Percentiles rank a stretch among this genome's conserved stretches.
Evolutionary conservation across 176 grass and related monocot genomes (phyloP).

Genomic region (Thalia dealbata): DNA sequence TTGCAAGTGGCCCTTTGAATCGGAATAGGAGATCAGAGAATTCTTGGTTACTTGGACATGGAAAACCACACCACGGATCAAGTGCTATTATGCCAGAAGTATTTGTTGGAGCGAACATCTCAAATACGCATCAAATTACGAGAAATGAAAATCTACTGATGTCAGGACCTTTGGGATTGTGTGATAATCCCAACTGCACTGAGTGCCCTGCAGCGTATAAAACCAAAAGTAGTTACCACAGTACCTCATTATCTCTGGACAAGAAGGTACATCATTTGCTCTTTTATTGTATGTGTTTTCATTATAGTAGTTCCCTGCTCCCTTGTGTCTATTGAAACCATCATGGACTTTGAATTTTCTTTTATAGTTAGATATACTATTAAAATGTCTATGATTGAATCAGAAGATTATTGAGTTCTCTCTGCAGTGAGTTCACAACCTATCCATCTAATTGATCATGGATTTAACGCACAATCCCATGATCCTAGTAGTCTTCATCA

Average conservation of each 20-base stretch:
- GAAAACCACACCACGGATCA: constrained; percentile 33
- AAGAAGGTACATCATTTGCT: constrained; percentile 36
- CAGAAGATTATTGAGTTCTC: too few relatives aligned
- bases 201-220: constrained; percentile 79
- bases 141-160: constrained; percentile 80
- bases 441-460: too few relatives aligned
- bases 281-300: not conserved
- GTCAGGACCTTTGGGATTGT: constrained; percentile 83
- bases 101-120: constrained; percentile 31
- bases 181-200: constrained; percentile 77
- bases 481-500: too few relatives aligned
- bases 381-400: too few relatives aligned
- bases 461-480: too few relatives aligned
- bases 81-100: constrained; percentile 50
- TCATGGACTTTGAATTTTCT: too few relatives aligned
- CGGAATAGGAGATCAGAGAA: constrained; percentile 37
- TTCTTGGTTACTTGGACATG: constrained; percentile 21
- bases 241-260: constrained; percentile 37
- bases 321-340: too few relatives aligned
- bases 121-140: constrained; percentile 21
- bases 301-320: too few relatives aligned
- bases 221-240: constrained; percentile 47
- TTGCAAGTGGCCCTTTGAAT: constrained; percentile 24
- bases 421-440: too few relatives aligned
- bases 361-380: too few relatives aligned